phyloP scores from a whole-genome alignment of 495 filamentous ascomycete genomes.

The Bombardia bombarda region DNA sequence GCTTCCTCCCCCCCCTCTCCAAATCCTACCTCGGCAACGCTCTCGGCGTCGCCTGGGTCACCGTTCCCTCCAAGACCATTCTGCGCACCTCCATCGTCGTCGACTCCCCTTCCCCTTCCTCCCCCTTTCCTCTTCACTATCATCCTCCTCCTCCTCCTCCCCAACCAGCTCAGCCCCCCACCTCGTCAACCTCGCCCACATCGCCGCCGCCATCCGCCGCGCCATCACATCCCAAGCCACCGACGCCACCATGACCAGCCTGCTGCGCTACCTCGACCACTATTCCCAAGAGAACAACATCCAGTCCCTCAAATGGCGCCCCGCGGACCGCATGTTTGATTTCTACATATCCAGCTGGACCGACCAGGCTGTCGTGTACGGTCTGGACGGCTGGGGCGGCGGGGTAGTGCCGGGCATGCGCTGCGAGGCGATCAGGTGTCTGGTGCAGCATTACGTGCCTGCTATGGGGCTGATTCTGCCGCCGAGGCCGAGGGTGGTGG shows the following conservation, averaged over 20 bases:
- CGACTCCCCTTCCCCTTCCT: no score
- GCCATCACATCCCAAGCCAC: neutral
- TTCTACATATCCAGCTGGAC: conserved; percentile 1
- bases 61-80: neutral
- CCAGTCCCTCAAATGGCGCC: neutral
- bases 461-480: no score
- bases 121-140: no score
- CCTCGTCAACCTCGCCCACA: neutral
- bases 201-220: neutral
- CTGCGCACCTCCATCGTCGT: no score
- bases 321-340: neutral
- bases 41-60: neutral
- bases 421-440: conserved; percentile 1
- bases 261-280: neutral
- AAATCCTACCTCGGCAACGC: neutral
- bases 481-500: no score
- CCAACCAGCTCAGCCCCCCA: no score
- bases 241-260: neutral
- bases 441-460: no score
- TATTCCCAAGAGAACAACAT: no score
- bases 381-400: neutral
- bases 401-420: neutral
- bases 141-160: no score
- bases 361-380: neutral
- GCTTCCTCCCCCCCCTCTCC: neutral